Evolutionary conservation across 305 asterid species (phyloP).

Genomic region (Plantago coronopus): DNA sequence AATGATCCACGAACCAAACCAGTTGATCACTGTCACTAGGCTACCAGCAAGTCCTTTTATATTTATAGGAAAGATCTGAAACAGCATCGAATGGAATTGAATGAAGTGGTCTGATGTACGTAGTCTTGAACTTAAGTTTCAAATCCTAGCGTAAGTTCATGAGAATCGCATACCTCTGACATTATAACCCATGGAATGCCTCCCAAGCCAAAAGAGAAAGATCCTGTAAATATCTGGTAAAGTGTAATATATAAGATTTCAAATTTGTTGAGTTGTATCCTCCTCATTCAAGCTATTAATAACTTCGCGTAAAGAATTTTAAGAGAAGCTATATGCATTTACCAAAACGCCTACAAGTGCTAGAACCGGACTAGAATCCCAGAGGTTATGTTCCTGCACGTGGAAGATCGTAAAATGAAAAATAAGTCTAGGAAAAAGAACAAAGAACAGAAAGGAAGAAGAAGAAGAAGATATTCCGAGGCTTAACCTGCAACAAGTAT

Average conservation of each 20-base stretch:
- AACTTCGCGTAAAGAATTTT: not conserved
- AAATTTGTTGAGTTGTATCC: not conserved
- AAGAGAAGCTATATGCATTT: slow-evolving; percentile 10
- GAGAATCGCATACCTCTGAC: slow-evolving; percentile 61
- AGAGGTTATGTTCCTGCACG: slow-evolving; percentile 56
- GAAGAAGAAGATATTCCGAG: not conserved
- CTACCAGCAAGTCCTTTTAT: slow-evolving; percentile 86
- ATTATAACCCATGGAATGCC: slow-evolving; percentile 95
- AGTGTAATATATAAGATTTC: slow-evolving; percentile 1
- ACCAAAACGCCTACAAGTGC: slow-evolving; percentile 80
- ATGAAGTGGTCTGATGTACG: not conserved
- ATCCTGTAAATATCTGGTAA: slow-evolving; percentile 66
- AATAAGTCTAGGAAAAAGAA: not conserved
- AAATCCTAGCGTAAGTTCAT: not conserved
- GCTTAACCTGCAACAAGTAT: slow-evolving; percentile 70
- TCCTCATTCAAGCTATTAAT: too few species aligned
- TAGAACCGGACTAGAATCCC: slow-evolving; percentile 61
- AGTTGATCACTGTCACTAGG: slow-evolving; percentile 75
- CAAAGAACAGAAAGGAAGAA: too few species aligned
- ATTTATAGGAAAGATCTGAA: slow-evolving; percentile 82
- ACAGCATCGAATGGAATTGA: slow-evolving; percentile 8
- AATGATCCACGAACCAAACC: slow-evolving; percentile 80
- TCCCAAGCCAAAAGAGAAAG: slow-evolving; percentile 86
- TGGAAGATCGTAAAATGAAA: slow-evolving; percentile 6
- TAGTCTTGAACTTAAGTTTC: slow-evolving; percentile 6